phyloP scores from a whole-genome alignment of 805 yeast genomes.

The Vanderwaltozyma verrucispora region DNA sequence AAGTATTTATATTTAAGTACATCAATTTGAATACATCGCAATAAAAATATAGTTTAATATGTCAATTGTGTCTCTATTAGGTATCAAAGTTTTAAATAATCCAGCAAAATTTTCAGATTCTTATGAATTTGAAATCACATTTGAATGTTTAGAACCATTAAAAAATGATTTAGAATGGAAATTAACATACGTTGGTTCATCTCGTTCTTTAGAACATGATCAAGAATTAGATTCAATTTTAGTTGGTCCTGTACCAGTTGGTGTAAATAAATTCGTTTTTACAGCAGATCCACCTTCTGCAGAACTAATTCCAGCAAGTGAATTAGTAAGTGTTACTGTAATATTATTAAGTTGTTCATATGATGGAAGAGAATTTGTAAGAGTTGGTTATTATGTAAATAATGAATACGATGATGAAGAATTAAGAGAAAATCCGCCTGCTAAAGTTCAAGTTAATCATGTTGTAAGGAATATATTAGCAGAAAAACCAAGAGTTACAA shows the following conservation, averaged over 20 bases:
- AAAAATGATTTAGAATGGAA: constrained; percentile 90
- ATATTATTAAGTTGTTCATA: constrained; percentile 87
- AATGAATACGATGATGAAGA: constrained; percentile 87
- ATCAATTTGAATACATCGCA: too few relatives aligned
- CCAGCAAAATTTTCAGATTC: constrained; percentile 93
- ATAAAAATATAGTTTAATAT: too few relatives aligned
- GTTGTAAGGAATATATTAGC: constrained; percentile 92
- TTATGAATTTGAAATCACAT: constrained; percentile 93
- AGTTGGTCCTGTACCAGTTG: constrained; percentile 99
- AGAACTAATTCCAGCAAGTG: constrained; percentile 91
- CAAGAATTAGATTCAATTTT: constrained; percentile 91
- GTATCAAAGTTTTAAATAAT: constrained; percentile 84
- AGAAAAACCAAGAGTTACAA: constrained; percentile 94
- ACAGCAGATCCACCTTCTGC: constrained; percentile 97
- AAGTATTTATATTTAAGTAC: too few relatives aligned
- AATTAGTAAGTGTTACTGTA: constrained; percentile 90
- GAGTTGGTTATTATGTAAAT: constrained; percentile 96
- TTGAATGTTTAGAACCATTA: constrained; percentile 89
- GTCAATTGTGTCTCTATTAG: constrained; percentile 90
- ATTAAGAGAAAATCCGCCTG: constrained; percentile 53
- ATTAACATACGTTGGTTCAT: constrained; percentile 91
- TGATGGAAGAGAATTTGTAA: constrained; percentile 85
- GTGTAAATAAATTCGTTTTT: constrained; percentile 84
- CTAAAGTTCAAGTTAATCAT: constrained; percentile 33
- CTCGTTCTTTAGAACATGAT: constrained; percentile 89